Conservation (phyloP, 305 asterid genomes). For the Vinca major region DNA sequence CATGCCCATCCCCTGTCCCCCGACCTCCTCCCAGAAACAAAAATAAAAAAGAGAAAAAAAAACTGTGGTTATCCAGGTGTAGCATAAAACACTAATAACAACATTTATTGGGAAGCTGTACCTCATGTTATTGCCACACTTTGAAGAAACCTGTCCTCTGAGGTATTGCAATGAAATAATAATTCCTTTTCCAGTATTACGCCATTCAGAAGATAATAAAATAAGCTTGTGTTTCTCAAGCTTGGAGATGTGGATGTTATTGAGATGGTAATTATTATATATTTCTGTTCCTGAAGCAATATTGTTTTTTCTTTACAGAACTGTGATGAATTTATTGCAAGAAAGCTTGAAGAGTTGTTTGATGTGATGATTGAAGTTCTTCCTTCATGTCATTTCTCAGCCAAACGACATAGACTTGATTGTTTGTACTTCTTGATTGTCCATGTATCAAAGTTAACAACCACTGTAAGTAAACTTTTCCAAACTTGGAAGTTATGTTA, state of each 20-base stretch:
- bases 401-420: conserved; percentile 86
- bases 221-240: not conserved
- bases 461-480: not conserved
- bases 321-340: conserved; percentile 50
- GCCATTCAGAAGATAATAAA: not conserved
- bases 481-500: not conserved
- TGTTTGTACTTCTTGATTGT: conserved; percentile 69
- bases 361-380: conserved; percentile 71
- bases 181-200: not conserved
- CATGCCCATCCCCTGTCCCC: too few relatives aligned
- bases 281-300: not conserved
- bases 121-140: not conserved
- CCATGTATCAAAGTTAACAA: conserved; percentile 58
- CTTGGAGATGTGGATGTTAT: conserved; percentile 3
- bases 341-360: conserved; percentile 55
- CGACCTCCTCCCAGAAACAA: too few relatives aligned
- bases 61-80: not conserved
- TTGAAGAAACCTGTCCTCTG: not conserved
- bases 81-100: not conserved
- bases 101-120: conserved; percentile 3
- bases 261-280: not conserved
- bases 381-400: conserved; percentile 84
- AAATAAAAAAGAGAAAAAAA: too few relatives aligned
- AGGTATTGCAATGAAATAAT: not conserved
- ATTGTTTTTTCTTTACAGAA: conserved; percentile 30